Evolutionary conservation across 1,284 basidiomycete species (phyloP), one percentile per base, ranked within the genome.

Genomic region (Ganoderma sp.): DNA sequence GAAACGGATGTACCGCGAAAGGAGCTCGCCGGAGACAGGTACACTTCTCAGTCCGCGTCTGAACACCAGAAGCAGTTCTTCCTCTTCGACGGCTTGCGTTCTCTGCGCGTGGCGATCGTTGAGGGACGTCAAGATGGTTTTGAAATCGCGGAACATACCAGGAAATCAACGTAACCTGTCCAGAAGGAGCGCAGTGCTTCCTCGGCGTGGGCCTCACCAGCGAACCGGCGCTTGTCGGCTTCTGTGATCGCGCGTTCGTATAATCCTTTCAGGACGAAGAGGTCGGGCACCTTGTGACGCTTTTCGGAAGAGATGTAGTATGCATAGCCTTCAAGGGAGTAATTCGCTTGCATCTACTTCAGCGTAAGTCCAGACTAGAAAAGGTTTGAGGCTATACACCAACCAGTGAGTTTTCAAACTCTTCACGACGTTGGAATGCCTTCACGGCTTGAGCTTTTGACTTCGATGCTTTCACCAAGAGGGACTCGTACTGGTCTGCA

Each of bases 161-260:
- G 70, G 43, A 86, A 83, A 79, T 91, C 86, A 22, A 85, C 79
- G 72, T 92, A 92, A 1, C 86, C 87, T 6, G 79, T 75, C 91
- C 89, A 93, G 74, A 94, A 91, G 19, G 81, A 73, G 15, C 84
- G 81, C 61, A 94, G 76, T 6, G 81, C 83, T 69, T 85, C 82
- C 75, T 93, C 90, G 25, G 88, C 85, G 22, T 81, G 84, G 8
- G 74, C 70, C 69, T 89, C 85, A 0, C 84, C 86, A 14, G 78
- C 71, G 71, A 88, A 87, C 60, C 85, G 80, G 56, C 84, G 80
- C 74, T 81, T 87, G 5, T 88, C 90, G 1, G 89, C 90, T 71
- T 93, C 88, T 2, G 89, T 82, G 58, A 96, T 88, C 0, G 93
- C 90, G 12, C 95, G 87, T 77, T 97, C 94, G 74, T 91, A 94